Evolutionary conservation across 441 rosid species (phyloP).

Genomic region (Eutrema salsugineum): DNA sequence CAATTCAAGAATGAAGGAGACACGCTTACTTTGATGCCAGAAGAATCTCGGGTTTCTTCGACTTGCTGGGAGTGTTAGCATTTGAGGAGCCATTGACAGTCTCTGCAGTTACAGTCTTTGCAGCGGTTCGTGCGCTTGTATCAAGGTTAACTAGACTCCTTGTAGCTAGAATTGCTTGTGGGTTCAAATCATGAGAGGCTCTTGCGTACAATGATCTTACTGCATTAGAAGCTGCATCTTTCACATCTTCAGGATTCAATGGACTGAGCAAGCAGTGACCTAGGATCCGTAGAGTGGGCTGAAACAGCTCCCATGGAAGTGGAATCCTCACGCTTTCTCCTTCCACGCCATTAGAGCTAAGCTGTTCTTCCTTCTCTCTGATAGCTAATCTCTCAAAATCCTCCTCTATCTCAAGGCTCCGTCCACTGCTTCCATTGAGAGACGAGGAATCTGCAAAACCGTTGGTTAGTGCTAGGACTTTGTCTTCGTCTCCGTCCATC

Average conservation of each 20-base stretch:
- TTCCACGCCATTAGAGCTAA: constrained; percentile 13
- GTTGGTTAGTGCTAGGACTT: constrained; percentile 22
- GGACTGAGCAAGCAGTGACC: constrained; percentile 90
- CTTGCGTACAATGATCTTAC: constrained; percentile 78
- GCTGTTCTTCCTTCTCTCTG: constrained; percentile 23
- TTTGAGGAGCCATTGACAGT: constrained; percentile 52
- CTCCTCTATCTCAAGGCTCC: constrained; percentile 33
- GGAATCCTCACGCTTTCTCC: constrained; percentile 72
- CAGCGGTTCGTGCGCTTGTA: constrained; percentile 52
- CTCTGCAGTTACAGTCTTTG: constrained; percentile 37
- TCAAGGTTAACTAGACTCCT: constrained; percentile 82
- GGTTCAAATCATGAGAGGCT: constrained; percentile 85
- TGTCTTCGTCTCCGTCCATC: constrained; percentile 38
- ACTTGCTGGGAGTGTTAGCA: constrained; percentile 69
- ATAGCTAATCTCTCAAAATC: constrained; percentile 39
- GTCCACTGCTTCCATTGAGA: constrained; percentile 24
- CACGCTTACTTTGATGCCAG: constrained; percentile 69
- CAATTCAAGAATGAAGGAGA: background rate
- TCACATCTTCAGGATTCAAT: constrained; percentile 65
- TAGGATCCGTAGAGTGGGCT: constrained; percentile 64
- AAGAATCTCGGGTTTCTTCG: constrained; percentile 75
- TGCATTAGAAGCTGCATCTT: constrained; percentile 70
- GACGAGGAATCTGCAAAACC: constrained; percentile 27
- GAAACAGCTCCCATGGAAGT: constrained; percentile 86
- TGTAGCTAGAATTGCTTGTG: constrained; percentile 80